phyloP scores from a whole-genome alignment of 2,329 filamentous ascomycete genomes.

The Arthrobotrys conoides region DNA sequence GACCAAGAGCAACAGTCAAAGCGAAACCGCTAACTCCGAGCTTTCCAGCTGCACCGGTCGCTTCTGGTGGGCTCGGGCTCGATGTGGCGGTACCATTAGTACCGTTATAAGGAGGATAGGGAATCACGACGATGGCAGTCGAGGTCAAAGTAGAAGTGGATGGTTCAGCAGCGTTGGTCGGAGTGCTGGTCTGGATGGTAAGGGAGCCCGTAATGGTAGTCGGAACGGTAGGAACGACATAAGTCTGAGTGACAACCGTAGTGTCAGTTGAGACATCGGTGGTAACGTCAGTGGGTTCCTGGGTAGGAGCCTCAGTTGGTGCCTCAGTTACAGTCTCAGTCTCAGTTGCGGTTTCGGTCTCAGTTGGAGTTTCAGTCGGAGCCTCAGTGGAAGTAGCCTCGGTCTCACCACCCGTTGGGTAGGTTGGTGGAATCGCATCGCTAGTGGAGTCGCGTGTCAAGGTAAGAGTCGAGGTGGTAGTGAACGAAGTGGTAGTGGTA shows the following conservation, averaged over 20 bases:
- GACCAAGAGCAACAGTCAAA: slow-evolving; percentile 52
- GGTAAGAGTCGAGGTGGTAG: slow-evolving; percentile 21
- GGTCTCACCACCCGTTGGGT: slow-evolving; percentile 6
- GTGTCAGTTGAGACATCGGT: background rate
- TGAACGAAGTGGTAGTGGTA: slow-evolving; percentile 37
- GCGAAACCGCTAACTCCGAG: slow-evolving; percentile 54
- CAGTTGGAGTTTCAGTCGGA: slow-evolving; percentile 13
- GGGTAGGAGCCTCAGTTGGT: slow-evolving; percentile 11
- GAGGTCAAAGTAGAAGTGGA: slow-evolving; percentile 36
- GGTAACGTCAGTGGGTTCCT: background rate
- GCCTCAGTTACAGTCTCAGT: background rate
- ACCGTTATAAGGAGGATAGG: slow-evolving; percentile 37
- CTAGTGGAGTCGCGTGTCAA: slow-evolving; percentile 26
- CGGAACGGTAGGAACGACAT: background rate
- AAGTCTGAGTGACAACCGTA: background rate
- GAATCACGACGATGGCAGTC: slow-evolving; percentile 42
- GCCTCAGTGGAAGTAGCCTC: slow-evolving; percentile 22
- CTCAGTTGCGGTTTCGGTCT: slow-evolving; percentile 15
- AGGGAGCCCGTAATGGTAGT: slow-evolving; percentile 3
- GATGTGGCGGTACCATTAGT: slow-evolving; percentile 36
- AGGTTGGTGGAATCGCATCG: slow-evolving; percentile 3
- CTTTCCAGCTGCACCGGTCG: slow-evolving; percentile 52
- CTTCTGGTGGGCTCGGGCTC: slow-evolving; percentile 38
- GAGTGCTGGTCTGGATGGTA: slow-evolving; percentile 10
- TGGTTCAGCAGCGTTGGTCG: slow-evolving; percentile 9